phyloP scores from a whole-genome alignment of 2,329 filamentous ascomycete species.

The Blumeria graminis region DNA sequence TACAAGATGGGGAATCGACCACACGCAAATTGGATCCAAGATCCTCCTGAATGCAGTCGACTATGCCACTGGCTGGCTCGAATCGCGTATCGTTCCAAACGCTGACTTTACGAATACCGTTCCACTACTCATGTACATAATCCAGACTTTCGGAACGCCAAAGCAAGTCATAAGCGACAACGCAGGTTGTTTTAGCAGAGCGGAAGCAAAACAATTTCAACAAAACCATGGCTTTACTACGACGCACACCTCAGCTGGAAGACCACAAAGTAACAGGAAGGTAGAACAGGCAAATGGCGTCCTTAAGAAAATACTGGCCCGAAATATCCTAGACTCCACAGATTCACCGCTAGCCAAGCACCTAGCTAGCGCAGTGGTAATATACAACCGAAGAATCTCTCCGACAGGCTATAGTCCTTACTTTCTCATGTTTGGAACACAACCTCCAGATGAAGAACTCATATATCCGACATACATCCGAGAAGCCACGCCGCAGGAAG shows the following conservation, averaged over 20 bases:
- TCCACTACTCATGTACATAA: neutral
- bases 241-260: neutral
- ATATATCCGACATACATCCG: neutral
- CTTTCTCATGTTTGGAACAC: neutral
- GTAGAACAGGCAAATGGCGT: neutral
- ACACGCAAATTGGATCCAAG: neutral
- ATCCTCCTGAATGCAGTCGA: neutral
- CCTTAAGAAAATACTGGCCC: neutral
- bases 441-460: neutral
- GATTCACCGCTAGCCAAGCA: neutral
- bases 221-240: neutral
- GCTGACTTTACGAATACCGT: neutral
- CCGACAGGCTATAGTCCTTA: neutral
- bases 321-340: neutral
- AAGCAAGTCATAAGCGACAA: neutral
- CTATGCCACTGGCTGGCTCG: neutral
- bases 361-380: neutral
- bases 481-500: neutral
- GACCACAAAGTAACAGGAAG: neutral
- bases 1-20: neutral
- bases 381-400: neutral
- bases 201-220: neutral
- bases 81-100: neutral
- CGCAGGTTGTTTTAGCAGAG: neutral
- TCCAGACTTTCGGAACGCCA: neutral